These are phyloP conservation scores for Quercus variabilis DNA, from an alignment of 306 rosid genomes.

Conservation along the genomic window DNA sequence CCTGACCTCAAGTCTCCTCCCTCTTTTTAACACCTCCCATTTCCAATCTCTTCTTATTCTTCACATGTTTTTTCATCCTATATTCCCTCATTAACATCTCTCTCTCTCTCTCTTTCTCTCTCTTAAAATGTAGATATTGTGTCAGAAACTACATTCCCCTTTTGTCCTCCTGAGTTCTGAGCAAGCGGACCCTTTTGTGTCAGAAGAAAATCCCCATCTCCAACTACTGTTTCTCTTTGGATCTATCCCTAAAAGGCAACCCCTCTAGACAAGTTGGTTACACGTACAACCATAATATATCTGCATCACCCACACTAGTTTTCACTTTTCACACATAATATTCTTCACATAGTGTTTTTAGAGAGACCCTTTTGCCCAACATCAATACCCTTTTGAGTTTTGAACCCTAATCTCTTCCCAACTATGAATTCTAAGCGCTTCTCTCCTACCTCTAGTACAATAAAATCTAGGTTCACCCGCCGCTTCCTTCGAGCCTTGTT, in stretches of 20 bases:
- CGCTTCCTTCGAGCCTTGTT: slow-evolving; percentile 20
- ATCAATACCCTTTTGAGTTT: too few relatives aligned
- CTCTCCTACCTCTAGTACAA: slow-evolving; percentile 22
- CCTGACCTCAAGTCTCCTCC: background rate
- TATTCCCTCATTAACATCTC: background rate
- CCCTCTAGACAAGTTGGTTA: too few relatives aligned
- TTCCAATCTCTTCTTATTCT: background rate
- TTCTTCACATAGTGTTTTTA: too few relatives aligned
- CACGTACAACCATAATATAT: background rate
- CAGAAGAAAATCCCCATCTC: background rate
- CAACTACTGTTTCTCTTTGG: background rate
- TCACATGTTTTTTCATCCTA: background rate
- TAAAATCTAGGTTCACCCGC: slow-evolving; percentile 16
- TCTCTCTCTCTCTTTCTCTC: background rate
- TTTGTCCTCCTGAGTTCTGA: background rate
- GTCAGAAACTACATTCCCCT: background rate
- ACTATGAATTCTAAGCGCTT: background rate
- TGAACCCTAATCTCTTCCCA: background rate
- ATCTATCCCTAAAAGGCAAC: background rate
- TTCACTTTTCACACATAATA: too few relatives aligned
- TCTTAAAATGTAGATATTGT: background rate
- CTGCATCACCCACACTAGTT: background rate
- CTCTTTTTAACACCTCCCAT: background rate
- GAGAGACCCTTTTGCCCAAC: too few relatives aligned
- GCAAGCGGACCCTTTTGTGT: background rate